phyloP scores from a whole-genome alignment of 208 protist species.

The Trypanosoma mega region DNA sequence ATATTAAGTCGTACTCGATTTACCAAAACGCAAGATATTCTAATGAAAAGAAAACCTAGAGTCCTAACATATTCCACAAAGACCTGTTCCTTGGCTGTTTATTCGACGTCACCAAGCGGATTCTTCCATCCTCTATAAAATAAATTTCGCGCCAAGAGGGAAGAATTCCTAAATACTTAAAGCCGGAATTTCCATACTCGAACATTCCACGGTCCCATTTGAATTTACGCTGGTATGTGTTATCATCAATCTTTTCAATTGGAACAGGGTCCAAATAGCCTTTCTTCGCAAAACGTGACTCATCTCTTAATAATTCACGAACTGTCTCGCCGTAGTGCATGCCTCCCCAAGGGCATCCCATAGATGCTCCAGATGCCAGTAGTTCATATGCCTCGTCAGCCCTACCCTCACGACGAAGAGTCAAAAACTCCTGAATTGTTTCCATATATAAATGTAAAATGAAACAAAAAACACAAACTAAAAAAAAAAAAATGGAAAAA shows the following conservation, averaged over 20 bases:
- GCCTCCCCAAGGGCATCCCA: slow-evolving; percentile 86
- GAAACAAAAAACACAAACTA: neutral
- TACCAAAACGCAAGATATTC: neutral
- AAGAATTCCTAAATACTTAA: slow-evolving; percentile 41
- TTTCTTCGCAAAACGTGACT: slow-evolving; percentile 72
- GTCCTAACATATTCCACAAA: slow-evolving; percentile 37
- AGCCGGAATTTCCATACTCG: slow-evolving; percentile 73
- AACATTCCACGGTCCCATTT: slow-evolving; percentile 83
- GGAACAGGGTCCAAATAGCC: slow-evolving; percentile 75
- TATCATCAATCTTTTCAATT: slow-evolving; percentile 83
- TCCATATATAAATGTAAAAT: slow-evolving; percentile 1
- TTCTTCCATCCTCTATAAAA: slow-evolving; percentile 78
- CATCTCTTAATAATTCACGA: slow-evolving; percentile 60
- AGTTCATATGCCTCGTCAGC: slow-evolving; percentile 77
- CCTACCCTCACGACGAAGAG: slow-evolving; percentile 60
- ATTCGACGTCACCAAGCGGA: slow-evolving; percentile 72
- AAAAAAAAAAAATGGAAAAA: slow-evolving; percentile 14
- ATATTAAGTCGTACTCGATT: too few species aligned
- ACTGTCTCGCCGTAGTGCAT: slow-evolving; percentile 80
- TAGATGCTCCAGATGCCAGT: slow-evolving; percentile 74
- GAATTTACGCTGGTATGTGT: slow-evolving; percentile 86
- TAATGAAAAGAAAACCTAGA: slow-evolving; percentile 17
- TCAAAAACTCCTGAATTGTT: slow-evolving; percentile 60
- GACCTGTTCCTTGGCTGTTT: slow-evolving; percentile 55
- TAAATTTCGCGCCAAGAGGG: slow-evolving; percentile 84